Evolutionary conservation across 352 stramenopile genomes (phyloP).

Genomic region (Plasmopara viticola): DNA sequence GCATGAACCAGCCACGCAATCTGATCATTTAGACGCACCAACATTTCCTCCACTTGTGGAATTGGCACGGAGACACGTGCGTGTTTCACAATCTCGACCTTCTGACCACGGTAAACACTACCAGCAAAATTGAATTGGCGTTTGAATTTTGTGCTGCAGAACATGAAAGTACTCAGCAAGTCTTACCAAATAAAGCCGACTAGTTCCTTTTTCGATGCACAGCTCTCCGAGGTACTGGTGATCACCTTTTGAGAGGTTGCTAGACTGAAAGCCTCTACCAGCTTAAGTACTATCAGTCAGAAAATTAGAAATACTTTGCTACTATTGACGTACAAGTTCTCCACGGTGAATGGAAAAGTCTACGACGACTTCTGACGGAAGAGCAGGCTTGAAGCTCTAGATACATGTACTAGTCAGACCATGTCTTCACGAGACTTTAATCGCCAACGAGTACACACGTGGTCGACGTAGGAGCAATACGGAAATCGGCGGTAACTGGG

Average conservation of each 20-base stretch:
- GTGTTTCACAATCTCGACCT: slow-evolving; percentile 77
- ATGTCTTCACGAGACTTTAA: neutral
- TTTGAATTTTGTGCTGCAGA: neutral
- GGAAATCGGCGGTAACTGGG: slow-evolving; percentile 73
- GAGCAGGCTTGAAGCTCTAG: slow-evolving; percentile 55
- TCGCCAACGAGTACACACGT: slow-evolving; percentile 32
- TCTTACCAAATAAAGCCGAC: slow-evolving; percentile 72
- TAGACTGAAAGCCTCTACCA: slow-evolving; percentile 71
- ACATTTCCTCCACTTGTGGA: slow-evolving; percentile 75
- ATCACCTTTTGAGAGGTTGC: slow-evolving; percentile 47
- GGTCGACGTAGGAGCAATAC: slow-evolving; percentile 72
- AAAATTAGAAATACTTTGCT: neutral
- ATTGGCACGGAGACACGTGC: slow-evolving; percentile 59
- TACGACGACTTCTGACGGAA: slow-evolving; percentile 69
- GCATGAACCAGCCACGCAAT: slow-evolving; percentile 58
- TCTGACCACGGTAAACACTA: slow-evolving; percentile 66
- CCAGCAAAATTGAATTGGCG: slow-evolving; percentile 3
- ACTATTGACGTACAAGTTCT: slow-evolving; percentile 44
- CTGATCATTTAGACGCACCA: slow-evolving; percentile 56
- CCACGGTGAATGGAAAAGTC: slow-evolving; percentile 81
- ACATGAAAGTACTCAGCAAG: neutral
- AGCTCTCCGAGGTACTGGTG: slow-evolving; percentile 50
- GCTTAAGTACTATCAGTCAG: slow-evolving; percentile 17
- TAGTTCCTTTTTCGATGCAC: slow-evolving; percentile 74
- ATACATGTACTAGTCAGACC: slow-evolving; percentile 1